Conservation (phyloP, 257 asterid genomes). For the Ajuga chamaepitys region DNA sequence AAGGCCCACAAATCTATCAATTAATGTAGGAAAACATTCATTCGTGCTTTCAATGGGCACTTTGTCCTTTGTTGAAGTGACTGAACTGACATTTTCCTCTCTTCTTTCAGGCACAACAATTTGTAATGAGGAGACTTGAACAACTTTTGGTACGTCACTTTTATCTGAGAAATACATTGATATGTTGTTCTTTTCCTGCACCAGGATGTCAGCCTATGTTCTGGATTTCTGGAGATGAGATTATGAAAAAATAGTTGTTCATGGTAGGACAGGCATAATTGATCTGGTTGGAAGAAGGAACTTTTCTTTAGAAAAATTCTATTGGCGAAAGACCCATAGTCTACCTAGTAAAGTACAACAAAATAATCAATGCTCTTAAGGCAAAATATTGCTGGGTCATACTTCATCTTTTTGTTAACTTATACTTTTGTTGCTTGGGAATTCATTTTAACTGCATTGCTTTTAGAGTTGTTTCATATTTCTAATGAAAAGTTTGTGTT, state of each 20-base stretch:
- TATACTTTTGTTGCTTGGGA: not conserved
- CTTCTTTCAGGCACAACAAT: conserved; percentile 67
- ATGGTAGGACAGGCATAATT: not conserved
- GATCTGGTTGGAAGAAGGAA: not conserved
- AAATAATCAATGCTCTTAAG: not conserved
- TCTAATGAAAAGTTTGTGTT: not conserved
- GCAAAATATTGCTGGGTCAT: not conserved
- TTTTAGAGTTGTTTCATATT: not conserved
- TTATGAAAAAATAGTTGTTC: not conserved
- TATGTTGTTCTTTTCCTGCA: not conserved
- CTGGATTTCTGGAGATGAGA: not conserved
- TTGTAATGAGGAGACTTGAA: conserved; percentile 88
- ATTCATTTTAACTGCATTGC: not conserved
- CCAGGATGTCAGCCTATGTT: not conserved
- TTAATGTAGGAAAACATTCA: not conserved
- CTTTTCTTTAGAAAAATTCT: not conserved
- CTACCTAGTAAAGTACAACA: no score
- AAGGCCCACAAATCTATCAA: not conserved
- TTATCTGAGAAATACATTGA: not conserved
- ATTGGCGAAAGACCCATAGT: not conserved
- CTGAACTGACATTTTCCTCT: conserved; percentile 18
- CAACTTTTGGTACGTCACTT: conserved; percentile 75
- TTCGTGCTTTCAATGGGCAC: not conserved
- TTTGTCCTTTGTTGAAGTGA: conserved; percentile 2
- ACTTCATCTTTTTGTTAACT: not conserved